Evolutionary conservation across 441 rosid species (phyloP), one percentile per base, ranked within the genome.

Genomic region (Aquilaria agallochum): DNA sequence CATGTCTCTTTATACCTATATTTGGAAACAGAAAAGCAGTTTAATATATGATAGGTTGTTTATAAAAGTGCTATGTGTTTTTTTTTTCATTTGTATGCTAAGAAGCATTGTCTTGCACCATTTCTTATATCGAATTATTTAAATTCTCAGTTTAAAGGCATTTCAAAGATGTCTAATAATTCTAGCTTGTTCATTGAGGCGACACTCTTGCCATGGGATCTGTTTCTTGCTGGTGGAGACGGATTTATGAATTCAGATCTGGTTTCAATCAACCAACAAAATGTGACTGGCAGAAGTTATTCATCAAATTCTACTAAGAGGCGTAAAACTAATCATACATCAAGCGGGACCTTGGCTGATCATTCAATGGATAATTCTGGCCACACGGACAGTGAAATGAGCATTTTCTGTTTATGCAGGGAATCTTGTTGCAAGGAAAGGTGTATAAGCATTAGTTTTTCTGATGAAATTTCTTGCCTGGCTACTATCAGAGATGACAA

Each of bases 181-280:
- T 66, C 74, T 58, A 69, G 76, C 59, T 60, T 74, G 58, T 85
- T 87, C 72, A 77, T 78, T 20, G 99, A 94, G 87, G 96, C 85
- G 49, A 52, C 77, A 51, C 50, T 89, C 75, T 68, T 89, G 73
- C 95, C 97, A 42, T 90, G 90, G 95, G 83, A 83, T 76, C 74
- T 94, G 65, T 68, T 72, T 76, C 81, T 90, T 71, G 40, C 70
- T 67, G 84, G 63, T 58, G 79, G 78, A 65, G 82, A 75, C 69
- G 87, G 71, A 71, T 59, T 56, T 55, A 6, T 48, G 58, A 74
- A 51, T 69, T 67, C 67, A 15, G 58, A 54, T 55, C 57, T 63
- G 58, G 63, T 62, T 70, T 60, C 63, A 56, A 71, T 51, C 57
- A 66, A 59, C 62, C 51, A 54, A 53, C 48, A 5, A 20, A 45